Conservation (phyloP, 805 yeast genomes). For the Ogataea salicorniae region DNA sequence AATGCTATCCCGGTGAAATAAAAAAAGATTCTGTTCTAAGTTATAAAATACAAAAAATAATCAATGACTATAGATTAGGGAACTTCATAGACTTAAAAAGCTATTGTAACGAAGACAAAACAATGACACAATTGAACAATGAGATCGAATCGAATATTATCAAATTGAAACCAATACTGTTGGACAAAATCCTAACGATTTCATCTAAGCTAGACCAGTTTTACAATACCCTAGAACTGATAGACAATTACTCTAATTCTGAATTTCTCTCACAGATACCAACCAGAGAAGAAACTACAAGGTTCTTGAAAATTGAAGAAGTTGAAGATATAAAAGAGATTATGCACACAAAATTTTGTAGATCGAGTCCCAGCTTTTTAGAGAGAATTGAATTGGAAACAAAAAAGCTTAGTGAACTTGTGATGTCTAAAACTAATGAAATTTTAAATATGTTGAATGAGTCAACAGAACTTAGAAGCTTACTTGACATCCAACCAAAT, state of each 20-base stretch:
- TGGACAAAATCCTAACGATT: constrained; percentile 19
- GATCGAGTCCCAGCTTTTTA: constrained; percentile 21
- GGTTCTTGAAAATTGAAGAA: constrained; percentile 11
- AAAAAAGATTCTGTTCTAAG: constrained; percentile 14
- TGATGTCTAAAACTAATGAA: constrained; percentile 17
- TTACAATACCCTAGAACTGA: constrained; percentile 17
- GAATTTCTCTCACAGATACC: constrained; percentile 23
- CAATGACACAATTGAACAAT: constrained; percentile 18
- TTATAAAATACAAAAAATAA: constrained; percentile 14
- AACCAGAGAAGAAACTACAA: constrained; percentile 17
- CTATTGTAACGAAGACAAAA: constrained; percentile 19
- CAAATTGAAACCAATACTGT: constrained; percentile 22
- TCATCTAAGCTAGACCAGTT: constrained; percentile 21
- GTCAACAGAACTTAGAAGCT: constrained; percentile 4
- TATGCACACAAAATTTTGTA: constrained; percentile 24
- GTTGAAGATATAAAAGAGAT: constrained; percentile 24
- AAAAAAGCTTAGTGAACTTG: constrained; percentile 19
- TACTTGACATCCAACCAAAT: constrained; percentile 10
- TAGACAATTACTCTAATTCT: constrained; percentile 17
- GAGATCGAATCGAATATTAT: constrained; percentile 21
- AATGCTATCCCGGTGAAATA: constrained; percentile 10
- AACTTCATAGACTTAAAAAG: constrained; percentile 12
- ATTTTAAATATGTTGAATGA: constrained; percentile 10
- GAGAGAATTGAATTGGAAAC: constrained; percentile 27
- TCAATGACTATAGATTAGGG: constrained; percentile 17